Base-by-base conservation (phyloP, 1,284 basidiomycete species). In the Lignosus rhinocerotis region DNA sequence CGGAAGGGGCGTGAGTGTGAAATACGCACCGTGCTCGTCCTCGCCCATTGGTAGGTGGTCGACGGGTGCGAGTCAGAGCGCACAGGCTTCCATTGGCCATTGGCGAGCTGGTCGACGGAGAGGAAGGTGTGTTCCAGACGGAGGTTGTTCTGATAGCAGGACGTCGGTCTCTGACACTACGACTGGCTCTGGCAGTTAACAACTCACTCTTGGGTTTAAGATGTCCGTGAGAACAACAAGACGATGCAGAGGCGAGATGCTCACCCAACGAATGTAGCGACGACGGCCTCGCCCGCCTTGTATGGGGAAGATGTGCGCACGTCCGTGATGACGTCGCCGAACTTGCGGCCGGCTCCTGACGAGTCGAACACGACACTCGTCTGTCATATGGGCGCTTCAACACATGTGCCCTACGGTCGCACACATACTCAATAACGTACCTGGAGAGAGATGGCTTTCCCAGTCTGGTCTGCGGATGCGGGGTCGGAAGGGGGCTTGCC, bases 31-130 rank as follows among this genome's bases (percentile, higher is more conserved):
- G 75, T 76, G 72, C 72, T 85, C 6, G 78, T 83, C 69, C 87
- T 77, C 30, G 68, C 72, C 92, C 92, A 93, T 56, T 80, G 76
- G 70, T 83, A 91, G 19, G 78, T 80, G 1, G 92, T 93, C 8
- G 89, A 92, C 32, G 89, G 88, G 70, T 93, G 91, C 12, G 90
- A 91, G 72, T 94, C 92, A 2, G 88, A 87, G 45, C 85, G 77
- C 49, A 87, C 82, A 0, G 79, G 69, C 54, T 61, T 73, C 89
- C 89, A 93, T 49, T 75, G 68, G 10, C 78, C 80, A 31, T 76
- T 69, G 7, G 78, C 71, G 25, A 79, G 73, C 48, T 78, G 80
- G 63, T 92, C 88, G 38, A 93, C 80, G 7, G 79, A 83, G 51
- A 93, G 75, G 78, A 89, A 93, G 0, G 89, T 91, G 32, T 77